Percentiles rank a stretch among this genome's conserved stretches.
Conservation (phyloP, 169 alveolate species). For the Cryptosporidium baileyi region DNA sequence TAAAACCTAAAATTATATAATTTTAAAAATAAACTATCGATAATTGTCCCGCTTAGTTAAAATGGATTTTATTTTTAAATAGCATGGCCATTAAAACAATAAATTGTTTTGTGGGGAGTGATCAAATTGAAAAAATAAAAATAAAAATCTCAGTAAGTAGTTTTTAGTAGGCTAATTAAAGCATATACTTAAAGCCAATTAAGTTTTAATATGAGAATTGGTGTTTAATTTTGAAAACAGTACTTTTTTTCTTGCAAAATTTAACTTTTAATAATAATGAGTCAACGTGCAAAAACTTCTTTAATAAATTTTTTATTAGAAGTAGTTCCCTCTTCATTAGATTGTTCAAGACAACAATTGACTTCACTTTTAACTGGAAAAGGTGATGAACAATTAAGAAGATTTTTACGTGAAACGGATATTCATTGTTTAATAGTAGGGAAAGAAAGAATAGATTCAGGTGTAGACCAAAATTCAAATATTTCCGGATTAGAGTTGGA, state of each 20-base stretch:
- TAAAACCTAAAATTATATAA: constrained; percentile 6
- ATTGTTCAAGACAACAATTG: constrained; percentile 80
- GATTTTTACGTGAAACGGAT: constrained; percentile 78
- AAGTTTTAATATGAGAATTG: too few relatives aligned
- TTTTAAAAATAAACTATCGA: background rate
- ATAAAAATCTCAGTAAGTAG: background rate
- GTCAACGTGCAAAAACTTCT: constrained; percentile 79
- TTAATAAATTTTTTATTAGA: constrained; percentile 80
- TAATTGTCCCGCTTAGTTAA: background rate
- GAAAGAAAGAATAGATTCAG: constrained; percentile 71
- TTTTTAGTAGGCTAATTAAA: background rate
- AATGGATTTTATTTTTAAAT: background rate
- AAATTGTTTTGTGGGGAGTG: too few relatives aligned
- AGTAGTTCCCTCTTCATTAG: constrained; percentile 82
- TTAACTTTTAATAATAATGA: constrained; percentile 45
- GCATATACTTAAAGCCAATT: background rate
- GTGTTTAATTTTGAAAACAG: too few relatives aligned
- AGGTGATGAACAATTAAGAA: constrained; percentile 76
- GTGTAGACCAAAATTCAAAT: constrained; percentile 1
- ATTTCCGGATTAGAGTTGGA: background rate
- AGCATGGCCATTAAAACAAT: too few relatives aligned
- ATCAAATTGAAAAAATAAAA: background rate
- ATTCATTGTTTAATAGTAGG: constrained; percentile 79
- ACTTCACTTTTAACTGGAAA: constrained; percentile 77
- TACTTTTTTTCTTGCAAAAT: too few relatives aligned